Percentiles rank a stretch among this genome's conserved stretches.
Evolutionary conservation across 2,329 filamentous ascomycete species (phyloP).

Genomic region (Venturia oleaginea): DNA sequence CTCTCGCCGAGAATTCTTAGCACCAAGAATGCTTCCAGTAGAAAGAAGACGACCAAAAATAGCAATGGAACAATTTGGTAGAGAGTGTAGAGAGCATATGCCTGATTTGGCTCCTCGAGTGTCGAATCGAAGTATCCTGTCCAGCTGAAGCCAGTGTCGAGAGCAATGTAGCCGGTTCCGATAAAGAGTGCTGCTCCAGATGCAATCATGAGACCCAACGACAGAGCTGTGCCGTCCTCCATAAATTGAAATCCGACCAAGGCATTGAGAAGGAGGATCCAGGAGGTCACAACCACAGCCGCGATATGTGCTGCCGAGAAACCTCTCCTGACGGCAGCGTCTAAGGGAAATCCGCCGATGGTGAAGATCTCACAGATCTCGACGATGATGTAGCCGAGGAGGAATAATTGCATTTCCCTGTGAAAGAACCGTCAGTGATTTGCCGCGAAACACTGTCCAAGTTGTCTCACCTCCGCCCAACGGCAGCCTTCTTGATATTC

Average conservation of each 20-base stretch:
- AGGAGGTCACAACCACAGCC: slow-evolving; percentile 76
- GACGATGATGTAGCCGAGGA: slow-evolving; percentile 75
- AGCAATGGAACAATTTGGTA: slow-evolving; percentile 85
- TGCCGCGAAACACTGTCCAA: not conserved
- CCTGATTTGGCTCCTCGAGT: slow-evolving; percentile 46
- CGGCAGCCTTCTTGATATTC: slow-evolving; percentile 84
- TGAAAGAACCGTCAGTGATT: slow-evolving; percentile 16
- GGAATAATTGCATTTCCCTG: slow-evolving; percentile 95
- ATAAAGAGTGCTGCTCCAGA: slow-evolving; percentile 70
- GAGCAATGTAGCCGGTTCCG: slow-evolving; percentile 88
- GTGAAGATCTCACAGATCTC: slow-evolving; percentile 96
- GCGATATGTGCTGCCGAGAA: slow-evolving; percentile 89
- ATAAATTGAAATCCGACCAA: slow-evolving; percentile 87
- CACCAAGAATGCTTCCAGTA: slow-evolving; percentile 76
- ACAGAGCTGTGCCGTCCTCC: slow-evolving; percentile 84
- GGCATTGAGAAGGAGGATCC: slow-evolving; percentile 87
- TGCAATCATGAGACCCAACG: slow-evolving; percentile 61
- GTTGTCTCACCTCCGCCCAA: slow-evolving; percentile 68
- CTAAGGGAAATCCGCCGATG: slow-evolving; percentile 77
- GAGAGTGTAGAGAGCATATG: slow-evolving; percentile 84
- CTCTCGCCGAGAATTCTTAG: slow-evolving; percentile 77
- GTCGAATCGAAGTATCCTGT: slow-evolving; percentile 62
- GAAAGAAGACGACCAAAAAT: slow-evolving; percentile 79
- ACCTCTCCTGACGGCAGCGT: slow-evolving; percentile 60
- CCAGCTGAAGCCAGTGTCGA: slow-evolving; percentile 85